Percentiles rank a stretch among this genome's conserved stretches.
Evolutionary conservation across 2,329 filamentous ascomycete species (phyloP).

Genomic region (Gyromitra esculenta): DNA sequence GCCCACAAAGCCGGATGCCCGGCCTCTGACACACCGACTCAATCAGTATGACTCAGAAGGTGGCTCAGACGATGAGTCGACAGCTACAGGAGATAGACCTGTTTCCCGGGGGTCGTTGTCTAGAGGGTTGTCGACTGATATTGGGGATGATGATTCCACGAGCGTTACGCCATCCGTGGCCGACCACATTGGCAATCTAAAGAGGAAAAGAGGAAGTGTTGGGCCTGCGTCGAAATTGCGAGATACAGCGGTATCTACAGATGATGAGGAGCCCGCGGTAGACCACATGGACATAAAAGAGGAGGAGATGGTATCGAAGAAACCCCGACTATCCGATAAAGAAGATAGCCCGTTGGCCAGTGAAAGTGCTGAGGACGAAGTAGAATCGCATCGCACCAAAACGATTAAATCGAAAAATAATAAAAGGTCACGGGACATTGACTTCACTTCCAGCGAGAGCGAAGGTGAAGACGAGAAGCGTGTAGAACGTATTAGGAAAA

Average conservation of each 20-base stretch:
- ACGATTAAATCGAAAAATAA: constrained; percentile 34
- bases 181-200: constrained; percentile 62
- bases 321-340: constrained; percentile 46
- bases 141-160: constrained; percentile 75
- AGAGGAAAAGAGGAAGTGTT: constrained; percentile 81
- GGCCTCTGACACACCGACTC: constrained; percentile 83
- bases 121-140: constrained; percentile 53
- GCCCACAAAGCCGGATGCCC: constrained; percentile 70
- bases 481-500: constrained; percentile 31
- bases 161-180: constrained; percentile 67
- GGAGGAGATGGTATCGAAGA: constrained; percentile 46
- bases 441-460: constrained; percentile 59
- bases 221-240: constrained; percentile 82
- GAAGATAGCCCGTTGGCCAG: constrained; percentile 40
- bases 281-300: constrained; percentile 44
- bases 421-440: constrained; percentile 48
- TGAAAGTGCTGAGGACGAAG: constrained; percentile 44
- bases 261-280: constrained; percentile 55
- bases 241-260: constrained; percentile 61
- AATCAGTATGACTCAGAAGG: constrained; percentile 75
- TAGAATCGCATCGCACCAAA: constrained; percentile 29
- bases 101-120: constrained; percentile 48
- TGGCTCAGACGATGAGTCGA: constrained; percentile 74
- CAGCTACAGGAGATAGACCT: constrained; percentile 53
- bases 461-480: constrained; percentile 63